Evolutionary conservation across 768 basidiomycete species (phyloP).

Genomic region (Gyrodon lividus): DNA sequence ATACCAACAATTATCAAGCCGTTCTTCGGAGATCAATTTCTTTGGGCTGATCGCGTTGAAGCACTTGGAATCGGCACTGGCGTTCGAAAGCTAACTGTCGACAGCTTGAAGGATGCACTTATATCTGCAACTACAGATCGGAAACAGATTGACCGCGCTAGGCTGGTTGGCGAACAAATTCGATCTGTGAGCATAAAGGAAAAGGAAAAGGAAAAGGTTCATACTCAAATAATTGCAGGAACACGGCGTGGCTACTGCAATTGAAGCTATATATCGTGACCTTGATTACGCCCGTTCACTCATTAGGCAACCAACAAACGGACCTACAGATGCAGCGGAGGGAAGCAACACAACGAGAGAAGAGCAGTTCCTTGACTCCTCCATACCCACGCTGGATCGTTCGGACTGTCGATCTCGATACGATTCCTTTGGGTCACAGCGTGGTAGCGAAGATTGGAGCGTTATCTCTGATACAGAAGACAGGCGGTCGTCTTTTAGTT

Average conservation of each 20-base stretch:
- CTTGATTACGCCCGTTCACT: conserved; percentile 90
- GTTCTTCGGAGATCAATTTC: conserved; percentile 97
- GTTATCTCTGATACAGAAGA: conserved; percentile 80
- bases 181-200: conserved; percentile 53
- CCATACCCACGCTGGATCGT: conserved; percentile 28
- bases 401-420: conserved; percentile 45
- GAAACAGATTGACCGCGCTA: conserved; percentile 88
- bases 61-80: conserved; percentile 88
- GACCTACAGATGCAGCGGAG: conserved; percentile 22
- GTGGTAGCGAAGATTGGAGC: conserved; percentile 83
- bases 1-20: conserved; percentile 95
- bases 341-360: conserved; percentile 23
- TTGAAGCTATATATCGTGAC: conserved; percentile 95
- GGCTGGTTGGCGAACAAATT: conserved; percentile 82
- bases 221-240: conserved; percentile 53
- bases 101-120: conserved; percentile 76
- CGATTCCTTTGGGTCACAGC: conserved; percentile 55
- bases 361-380: conserved; percentile 32
- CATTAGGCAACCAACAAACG: conserved; percentile 55
- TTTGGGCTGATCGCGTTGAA: conserved; percentile 98
- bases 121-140: conserved; percentile 78
- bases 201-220: background rate
- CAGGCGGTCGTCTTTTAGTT: conserved; percentile 52
- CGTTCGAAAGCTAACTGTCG: conserved; percentile 84
- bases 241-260: conserved; percentile 89